phyloP scores from a whole-genome alignment of 1,139 yeast genomes.

The Zygosaccharomyces pseudobailii region DNA sequence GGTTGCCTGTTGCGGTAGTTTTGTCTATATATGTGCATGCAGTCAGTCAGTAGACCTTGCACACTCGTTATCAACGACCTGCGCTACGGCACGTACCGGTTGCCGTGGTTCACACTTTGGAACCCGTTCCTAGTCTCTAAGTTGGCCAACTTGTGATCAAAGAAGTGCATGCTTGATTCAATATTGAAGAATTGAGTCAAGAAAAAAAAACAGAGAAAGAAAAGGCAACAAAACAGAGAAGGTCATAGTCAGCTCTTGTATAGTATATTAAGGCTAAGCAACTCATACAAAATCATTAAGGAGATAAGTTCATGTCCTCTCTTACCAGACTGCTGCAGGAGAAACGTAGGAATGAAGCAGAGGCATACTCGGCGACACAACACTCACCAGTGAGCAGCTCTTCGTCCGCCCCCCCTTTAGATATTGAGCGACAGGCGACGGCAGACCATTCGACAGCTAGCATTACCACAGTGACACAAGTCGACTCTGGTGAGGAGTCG shows the following conservation, averaged over 20 bases:
- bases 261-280: neutral
- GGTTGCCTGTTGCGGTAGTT: neutral
- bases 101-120: neutral
- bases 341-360: slow-evolving; percentile 25
- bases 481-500: slow-evolving; percentile 24
- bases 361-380: slow-evolving; percentile 8
- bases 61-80: slow-evolving; percentile 2
- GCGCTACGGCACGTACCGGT: neutral
- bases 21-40: neutral
- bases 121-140: neutral
- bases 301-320: slow-evolving; percentile 27
- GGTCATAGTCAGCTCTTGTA: slow-evolving; percentile 1
- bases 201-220: neutral
- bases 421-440: slow-evolving; percentile 11
- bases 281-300: neutral
- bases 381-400: neutral
- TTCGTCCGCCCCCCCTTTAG: slow-evolving; percentile 1
- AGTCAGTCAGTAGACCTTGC: neutral
- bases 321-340: slow-evolving; percentile 34
- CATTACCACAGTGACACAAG: slow-evolving; percentile 28
- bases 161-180: neutral
- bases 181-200: neutral
- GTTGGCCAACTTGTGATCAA: neutral
- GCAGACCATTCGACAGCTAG: slow-evolving; percentile 21
- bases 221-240: neutral